Base-by-base conservation (phyloP, 1,284 basidiomycete species). In the Hymenochaete sp. region DNA sequence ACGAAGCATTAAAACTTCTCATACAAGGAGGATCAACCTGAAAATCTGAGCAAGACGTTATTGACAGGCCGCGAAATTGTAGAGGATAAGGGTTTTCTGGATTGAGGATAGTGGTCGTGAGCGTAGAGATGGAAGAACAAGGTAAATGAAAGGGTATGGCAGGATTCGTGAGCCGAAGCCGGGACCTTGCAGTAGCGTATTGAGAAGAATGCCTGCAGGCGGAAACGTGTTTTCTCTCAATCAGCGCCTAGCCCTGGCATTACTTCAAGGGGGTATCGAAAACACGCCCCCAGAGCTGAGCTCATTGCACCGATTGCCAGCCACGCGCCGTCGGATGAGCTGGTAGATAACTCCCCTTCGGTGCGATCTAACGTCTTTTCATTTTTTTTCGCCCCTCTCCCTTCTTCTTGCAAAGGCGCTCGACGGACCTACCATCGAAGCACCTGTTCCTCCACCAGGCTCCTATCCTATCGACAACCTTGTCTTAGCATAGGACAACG, bases 201-300 rank as follows among this genome's bases (percentile, higher is more conserved):
- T 42, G 29, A 45, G 48, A 50, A 50, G 13, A 45, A 43, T 62
- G 63, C 63, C 63, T 64, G 62, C 62, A 64, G 63, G 63, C 63
- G 60, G 56, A 51, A 62, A 63, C 63, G 63, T 64, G 63, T 56
- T 56, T 35, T n/a, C 22, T 53, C 46, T 42, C 32, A 50, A 44
- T 51, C 45, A 44, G 35, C 45, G 40, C 28, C 40, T 32, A 19
- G 48, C 24, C 44, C 48, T 18, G 10, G 16, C 24, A 41, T 40
- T 44, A 28, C 42, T 44, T 40, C 35, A 47, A 47, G 19, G 24
- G 25, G 22, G 8, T 26, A 29, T n/a, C 11, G 25, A 41, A 40
- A 35, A 44, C 41, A 29, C 45, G 16, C 37, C 14, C 13, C 4
- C 8, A 44, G n/a, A n/a, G n/a, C n/a, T n/a, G n/a, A n/a, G n/a